Percentiles rank a stretch among this genome's conserved stretches.
phyloP scores from a whole-genome alignment of 2,329 filamentous ascomycete genomes.

The Bipolaris sorokiniana region DNA sequence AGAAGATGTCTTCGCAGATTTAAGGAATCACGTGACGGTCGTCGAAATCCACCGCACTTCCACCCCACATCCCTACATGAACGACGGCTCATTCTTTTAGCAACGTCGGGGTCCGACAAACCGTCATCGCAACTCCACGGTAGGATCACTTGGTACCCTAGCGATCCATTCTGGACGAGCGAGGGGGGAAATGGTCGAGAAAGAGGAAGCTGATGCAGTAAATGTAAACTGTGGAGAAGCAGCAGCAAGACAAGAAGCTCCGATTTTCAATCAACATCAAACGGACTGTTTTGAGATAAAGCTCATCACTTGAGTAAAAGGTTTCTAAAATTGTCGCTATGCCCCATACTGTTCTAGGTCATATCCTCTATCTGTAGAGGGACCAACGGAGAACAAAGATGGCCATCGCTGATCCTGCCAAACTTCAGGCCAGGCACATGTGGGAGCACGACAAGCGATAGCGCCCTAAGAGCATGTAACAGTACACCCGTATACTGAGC shows the following conservation, averaged over 20 bases:
- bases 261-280: not conserved
- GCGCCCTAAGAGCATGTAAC: slow-evolving; percentile 5
- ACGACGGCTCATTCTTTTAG: slow-evolving; percentile 4
- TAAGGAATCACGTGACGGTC: not conserved
- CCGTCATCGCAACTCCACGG: not conserved
- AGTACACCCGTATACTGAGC: slow-evolving; percentile 6
- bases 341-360: not conserved
- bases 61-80: not conserved
- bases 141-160: not conserved
- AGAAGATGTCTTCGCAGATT: too few relatives aligned
- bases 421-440: slow-evolving; percentile 6
- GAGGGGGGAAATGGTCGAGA: not conserved
- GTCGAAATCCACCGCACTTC: slow-evolving; percentile 4
- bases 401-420: not conserved
- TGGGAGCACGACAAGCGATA: slow-evolving; percentile 10
- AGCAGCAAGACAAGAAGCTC: not conserved
- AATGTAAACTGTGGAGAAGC: not conserved
- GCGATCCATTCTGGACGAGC: not conserved
- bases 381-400: not conserved
- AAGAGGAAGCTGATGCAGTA: not conserved
- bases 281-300: not conserved
- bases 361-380: not conserved
- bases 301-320: not conserved
- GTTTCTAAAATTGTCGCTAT: not conserved
- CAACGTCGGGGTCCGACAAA: slow-evolving; percentile 4